Conservation (phyloP, 2,329 filamentous ascomycete genomes). For the Trichoderma semiorbis region DNA sequence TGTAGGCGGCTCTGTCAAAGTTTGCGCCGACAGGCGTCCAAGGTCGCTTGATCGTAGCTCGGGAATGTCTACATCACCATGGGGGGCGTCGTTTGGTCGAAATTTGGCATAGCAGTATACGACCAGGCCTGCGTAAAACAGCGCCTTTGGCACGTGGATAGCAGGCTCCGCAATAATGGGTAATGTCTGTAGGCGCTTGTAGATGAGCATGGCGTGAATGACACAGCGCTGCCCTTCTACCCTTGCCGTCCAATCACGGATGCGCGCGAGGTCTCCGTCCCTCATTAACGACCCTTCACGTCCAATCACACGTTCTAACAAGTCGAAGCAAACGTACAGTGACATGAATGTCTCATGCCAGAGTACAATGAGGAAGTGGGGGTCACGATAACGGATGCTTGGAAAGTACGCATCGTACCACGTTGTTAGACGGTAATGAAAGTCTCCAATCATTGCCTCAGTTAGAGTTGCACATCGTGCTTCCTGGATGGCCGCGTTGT, state of each 20-base stretch:
- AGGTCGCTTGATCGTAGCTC: not conserved
- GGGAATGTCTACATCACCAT: not conserved
- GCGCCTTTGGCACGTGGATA: not conserved
- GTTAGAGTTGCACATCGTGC: not conserved
- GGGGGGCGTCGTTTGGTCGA: not conserved
- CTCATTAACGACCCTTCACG: not conserved
- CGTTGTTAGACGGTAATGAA: not conserved
- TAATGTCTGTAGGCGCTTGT: not conserved
- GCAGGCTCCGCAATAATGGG: constrained; percentile 7
- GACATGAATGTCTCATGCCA: constrained; percentile 17
- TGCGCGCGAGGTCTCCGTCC: not conserved
- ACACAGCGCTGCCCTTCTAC: not conserved
- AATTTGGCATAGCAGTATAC: not conserved
- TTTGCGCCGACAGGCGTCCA: not conserved
- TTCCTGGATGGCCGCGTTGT: not conserved
- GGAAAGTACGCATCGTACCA: not conserved
- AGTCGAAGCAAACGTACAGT: not conserved
- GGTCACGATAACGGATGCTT: not conserved
- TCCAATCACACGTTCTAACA: constrained; percentile 1
- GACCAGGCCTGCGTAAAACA: not conserved
- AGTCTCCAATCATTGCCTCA: not conserved
- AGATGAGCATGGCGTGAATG: constrained; percentile 8
- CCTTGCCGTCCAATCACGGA: not conserved
- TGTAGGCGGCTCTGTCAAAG: not conserved
- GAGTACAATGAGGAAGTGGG: constrained; percentile 2